phyloP scores from a whole-genome alignment of 768 basidiomycete species.

The Boletus pseudopeckii region DNA sequence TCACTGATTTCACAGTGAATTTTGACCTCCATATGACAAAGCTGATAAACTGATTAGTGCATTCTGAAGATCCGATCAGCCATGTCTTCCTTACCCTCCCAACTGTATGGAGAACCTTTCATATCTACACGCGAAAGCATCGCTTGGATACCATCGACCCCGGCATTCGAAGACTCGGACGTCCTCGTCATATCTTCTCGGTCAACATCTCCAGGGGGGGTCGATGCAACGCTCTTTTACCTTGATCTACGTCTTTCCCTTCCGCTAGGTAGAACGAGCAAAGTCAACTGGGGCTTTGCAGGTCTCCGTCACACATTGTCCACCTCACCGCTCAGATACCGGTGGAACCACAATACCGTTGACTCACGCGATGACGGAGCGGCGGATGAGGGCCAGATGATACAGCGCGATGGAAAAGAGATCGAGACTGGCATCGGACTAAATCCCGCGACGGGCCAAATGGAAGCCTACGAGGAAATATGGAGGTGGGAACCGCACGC shows the following conservation, averaged over 20 bases:
- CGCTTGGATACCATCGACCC: conserved; percentile 17
- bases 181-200: conserved; percentile 30
- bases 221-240: conserved; percentile 20
- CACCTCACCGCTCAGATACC: conserved; percentile 10
- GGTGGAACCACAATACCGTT: conserved; percentile 19
- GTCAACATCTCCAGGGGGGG: conserved; percentile 12
- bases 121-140: conserved; percentile 22
- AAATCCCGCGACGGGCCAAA: conserved; percentile 21
- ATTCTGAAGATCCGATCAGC: neutral
- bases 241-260: conserved; percentile 28
- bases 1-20: neutral
- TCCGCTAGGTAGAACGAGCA: conserved; percentile 15
- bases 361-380: conserved; percentile 17
- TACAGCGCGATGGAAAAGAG: conserved; percentile 19
- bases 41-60: neutral
- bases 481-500: conserved; percentile 15
- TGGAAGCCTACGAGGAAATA: conserved; percentile 20
- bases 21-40: neutral
- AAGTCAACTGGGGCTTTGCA: conserved; percentile 23
- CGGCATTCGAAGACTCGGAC: conserved; percentile 23
- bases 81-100: neutral
- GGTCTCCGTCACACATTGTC: conserved; percentile 23
- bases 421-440: conserved; percentile 23
- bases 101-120: conserved; percentile 17
- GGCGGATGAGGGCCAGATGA: conserved; percentile 21